These are phyloP conservation scores for Prunus yedoensis DNA, from an alignment of 331 rosid genomes.

Conservation along the genomic window DNA sequence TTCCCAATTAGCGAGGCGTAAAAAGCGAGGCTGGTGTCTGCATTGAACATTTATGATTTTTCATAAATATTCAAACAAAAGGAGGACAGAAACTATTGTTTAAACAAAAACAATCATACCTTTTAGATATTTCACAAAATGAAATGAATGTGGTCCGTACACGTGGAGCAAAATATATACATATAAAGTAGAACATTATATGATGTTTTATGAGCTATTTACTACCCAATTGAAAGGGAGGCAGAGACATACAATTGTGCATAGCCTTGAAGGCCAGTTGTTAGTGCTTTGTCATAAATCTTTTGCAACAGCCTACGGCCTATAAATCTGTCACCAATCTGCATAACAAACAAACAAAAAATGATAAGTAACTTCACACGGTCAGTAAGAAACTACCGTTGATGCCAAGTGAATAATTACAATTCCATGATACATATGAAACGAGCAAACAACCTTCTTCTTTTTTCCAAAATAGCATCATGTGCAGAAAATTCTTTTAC, in stretches of 20 bases:
- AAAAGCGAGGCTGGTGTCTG: constrained; percentile 83
- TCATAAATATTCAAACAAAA: constrained; percentile 16
- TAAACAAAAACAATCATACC: neutral
- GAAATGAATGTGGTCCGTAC: neutral
- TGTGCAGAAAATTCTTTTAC: neutral
- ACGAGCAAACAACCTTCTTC: neutral
- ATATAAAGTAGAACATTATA: neutral
- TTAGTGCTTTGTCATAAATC: constrained; percentile 84
- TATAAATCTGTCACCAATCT: constrained; percentile 95
- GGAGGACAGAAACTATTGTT: constrained; percentile 4
- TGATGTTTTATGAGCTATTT: neutral
- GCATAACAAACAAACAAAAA: constrained; percentile 27
- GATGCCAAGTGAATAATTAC: neutral
- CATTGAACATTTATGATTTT: constrained; percentile 33
- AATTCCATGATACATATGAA: neutral
- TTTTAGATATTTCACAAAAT: neutral
- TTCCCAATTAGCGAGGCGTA: constrained; percentile 97
- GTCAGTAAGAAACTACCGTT: neutral
- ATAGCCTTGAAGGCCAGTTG: constrained; percentile 83
- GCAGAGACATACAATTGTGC: constrained; percentile 72
- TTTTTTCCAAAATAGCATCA: neutral
- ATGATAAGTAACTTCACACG: neutral
- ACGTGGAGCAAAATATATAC: neutral
- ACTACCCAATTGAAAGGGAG: constrained; percentile 21
- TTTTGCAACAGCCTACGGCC: constrained; percentile 75